Percentiles rank a stretch among this genome's conserved stretches.
phyloP scores from a whole-genome alignment of 139 green algal species.

The Yamagishiella unicocca region DNA sequence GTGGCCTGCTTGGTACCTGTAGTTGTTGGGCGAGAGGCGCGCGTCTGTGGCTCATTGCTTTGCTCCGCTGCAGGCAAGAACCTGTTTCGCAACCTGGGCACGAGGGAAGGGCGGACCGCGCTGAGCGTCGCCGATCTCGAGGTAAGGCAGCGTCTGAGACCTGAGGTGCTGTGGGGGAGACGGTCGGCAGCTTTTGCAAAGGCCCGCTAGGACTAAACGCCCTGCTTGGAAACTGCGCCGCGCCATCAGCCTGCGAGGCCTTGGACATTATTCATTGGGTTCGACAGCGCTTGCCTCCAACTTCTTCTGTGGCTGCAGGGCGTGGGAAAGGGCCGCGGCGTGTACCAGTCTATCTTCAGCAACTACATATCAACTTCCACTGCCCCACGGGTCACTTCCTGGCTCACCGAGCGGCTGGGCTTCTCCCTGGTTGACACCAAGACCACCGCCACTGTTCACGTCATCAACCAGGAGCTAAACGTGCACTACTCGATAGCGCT shows the following conservation, averaged over 20 bases:
- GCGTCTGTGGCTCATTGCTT: no score
- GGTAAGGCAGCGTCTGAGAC: no score
- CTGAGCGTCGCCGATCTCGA: not conserved
- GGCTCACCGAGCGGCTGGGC: not conserved
- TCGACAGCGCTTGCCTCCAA: not conserved
- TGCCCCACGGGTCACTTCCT: not conserved
- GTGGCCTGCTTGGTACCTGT: no score
- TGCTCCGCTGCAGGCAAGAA: not conserved
- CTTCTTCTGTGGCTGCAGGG: not conserved
- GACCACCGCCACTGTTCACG: conserved; percentile 27
- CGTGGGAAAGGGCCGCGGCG: not conserved
- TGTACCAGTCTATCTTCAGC: conserved; percentile 16
- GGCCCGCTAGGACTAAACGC: no score
- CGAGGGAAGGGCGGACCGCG: not conserved
- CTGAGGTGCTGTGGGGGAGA: no score
- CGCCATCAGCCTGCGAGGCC: no score
- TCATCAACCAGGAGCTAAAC: conserved; percentile 31
- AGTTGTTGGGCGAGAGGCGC: no score
- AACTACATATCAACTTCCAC: not conserved
- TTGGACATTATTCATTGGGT: no score
- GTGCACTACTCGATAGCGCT: conserved; percentile 33
- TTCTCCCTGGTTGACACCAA: not conserved
- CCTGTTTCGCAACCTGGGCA: conserved; percentile 18
- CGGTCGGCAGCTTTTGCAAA: no score
- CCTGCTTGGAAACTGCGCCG: no score